A percentile compares a stretch with the other conserved stretches of the same genome.
Conservation (phyloP, 805 yeast genomes). For the Pichia sporocuriosa region DNA sequence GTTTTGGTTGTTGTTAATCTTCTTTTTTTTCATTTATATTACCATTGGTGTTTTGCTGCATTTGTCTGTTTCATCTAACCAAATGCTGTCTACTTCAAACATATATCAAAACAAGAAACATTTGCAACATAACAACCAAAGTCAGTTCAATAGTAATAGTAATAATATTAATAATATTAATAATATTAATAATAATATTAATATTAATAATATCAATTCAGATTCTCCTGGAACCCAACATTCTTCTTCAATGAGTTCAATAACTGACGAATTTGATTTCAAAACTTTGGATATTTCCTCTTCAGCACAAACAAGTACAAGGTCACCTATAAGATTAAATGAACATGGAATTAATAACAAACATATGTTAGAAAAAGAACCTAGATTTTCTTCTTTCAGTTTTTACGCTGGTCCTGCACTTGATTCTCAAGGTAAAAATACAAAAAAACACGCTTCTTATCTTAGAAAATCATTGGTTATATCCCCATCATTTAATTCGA, state of each 20-base stretch:
- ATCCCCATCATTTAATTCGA: slow-evolving; percentile 29
- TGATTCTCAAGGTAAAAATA: slow-evolving; percentile 7
- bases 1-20: too few relatives aligned
- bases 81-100: too few relatives aligned
- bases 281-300: slow-evolving; percentile 28
- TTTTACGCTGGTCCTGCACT: slow-evolving; percentile 27
- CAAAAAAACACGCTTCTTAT: slow-evolving; percentile 24
- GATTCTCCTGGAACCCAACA: slow-evolving; percentile 11
- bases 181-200: neutral
- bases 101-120: too few relatives aligned
- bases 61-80: too few relatives aligned
- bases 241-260: slow-evolving; percentile 28
- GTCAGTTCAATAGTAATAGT: too few relatives aligned
- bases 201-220: neutral
- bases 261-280: slow-evolving; percentile 31
- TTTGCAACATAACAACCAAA: too few relatives aligned
- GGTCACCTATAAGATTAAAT: slow-evolving; percentile 21
- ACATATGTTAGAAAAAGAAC: neutral
- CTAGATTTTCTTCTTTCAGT: slow-evolving; percentile 16
- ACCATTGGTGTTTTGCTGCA: too few relatives aligned
- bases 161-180: neutral
- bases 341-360: neutral
- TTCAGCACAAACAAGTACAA: slow-evolving; percentile 33
- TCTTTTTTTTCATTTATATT: too few relatives aligned
- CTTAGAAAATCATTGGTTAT: slow-evolving; percentile 28